Percentiles rank a stretch among this genome's conserved stretches.
Evolutionary conservation across 2,329 filamentous ascomycete species (phyloP).

Genomic region (Xenoacremonium recifei): DNA sequence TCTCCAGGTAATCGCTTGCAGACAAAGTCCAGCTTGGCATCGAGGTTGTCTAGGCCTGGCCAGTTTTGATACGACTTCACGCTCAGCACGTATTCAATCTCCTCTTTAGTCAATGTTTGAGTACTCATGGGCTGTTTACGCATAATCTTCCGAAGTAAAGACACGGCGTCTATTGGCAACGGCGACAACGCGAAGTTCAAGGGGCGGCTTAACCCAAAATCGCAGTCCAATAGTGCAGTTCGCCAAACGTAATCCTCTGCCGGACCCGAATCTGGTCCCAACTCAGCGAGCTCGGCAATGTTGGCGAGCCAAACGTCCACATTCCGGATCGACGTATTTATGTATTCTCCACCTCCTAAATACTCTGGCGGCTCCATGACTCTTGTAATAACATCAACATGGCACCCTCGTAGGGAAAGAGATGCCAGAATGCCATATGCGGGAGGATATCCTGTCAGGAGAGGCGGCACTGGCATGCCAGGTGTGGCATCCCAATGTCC

Average conservation of each 20-base stretch:
- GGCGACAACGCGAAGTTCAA: too few relatives aligned
- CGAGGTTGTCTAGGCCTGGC: not conserved
- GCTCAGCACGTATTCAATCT: not conserved
- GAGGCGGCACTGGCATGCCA: not conserved
- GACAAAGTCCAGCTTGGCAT: not conserved
- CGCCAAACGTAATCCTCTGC: slow-evolving; percentile 8
- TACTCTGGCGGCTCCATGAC: slow-evolving; percentile 2
- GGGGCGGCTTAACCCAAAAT: not conserved
- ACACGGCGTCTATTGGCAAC: not conserved
- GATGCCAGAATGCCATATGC: not conserved
- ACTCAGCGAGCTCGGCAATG: slow-evolving; percentile 2
- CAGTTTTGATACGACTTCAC: not conserved
- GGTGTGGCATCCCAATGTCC: not conserved
- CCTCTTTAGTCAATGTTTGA: not conserved
- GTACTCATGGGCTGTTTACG: not conserved
- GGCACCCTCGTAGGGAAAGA: slow-evolving; percentile 2
- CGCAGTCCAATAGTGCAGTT: not conserved
- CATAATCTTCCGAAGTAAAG: slow-evolving; percentile 2
- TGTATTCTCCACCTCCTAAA: too few relatives aligned
- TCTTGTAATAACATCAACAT: slow-evolving; percentile 3
- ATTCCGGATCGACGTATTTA: too few relatives aligned
- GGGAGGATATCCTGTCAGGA: not conserved
- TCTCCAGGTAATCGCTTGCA: not conserved
- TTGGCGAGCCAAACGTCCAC: not conserved
- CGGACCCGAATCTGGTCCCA: not conserved